Conservation (phyloP, 352 stramenopile genomes). For the Phytophthora europaea region DNA sequence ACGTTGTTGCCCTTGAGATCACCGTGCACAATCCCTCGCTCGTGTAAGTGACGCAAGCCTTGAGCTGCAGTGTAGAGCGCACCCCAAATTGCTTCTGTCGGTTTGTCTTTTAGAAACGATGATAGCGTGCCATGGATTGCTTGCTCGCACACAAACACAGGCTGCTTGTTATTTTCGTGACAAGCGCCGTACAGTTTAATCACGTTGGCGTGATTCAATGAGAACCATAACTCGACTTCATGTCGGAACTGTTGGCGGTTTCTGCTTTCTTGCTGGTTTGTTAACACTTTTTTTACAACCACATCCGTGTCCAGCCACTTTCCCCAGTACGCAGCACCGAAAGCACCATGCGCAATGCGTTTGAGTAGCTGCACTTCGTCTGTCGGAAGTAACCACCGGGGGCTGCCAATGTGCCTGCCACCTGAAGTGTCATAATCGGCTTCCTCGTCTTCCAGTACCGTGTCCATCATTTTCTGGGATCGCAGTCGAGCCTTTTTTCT, state of each 20-base stretch:
- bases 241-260: constrained; percentile 10
- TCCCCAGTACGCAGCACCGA: constrained; percentile 20
- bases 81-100: constrained; percentile 5
- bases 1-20: constrained; percentile 16
- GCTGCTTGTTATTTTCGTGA: neutral
- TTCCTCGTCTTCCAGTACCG: neutral
- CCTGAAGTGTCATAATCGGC: neutral
- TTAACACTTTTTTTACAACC: constrained; percentile 21
- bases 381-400: constrained; percentile 14
- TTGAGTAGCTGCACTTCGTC: constrained; percentile 14
- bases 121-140: neutral
- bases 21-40: constrained; percentile 2
- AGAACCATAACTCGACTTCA: constrained; percentile 36
- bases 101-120: constrained; percentile 1
- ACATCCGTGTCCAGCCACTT: constrained; percentile 27
- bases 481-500: neutral
- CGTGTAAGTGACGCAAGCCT: constrained; percentile 10
- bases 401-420: neutral
- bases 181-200: constrained; percentile 15
- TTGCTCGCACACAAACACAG: constrained; percentile 17
- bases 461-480: neutral
- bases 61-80: neutral
- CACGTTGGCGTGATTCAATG: constrained; percentile 34
- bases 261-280: neutral
- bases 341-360: constrained; percentile 12